These are phyloP conservation scores for Candida nanaspora DNA, from an alignment of 805 yeast species.

Conservation along the genomic window DNA sequence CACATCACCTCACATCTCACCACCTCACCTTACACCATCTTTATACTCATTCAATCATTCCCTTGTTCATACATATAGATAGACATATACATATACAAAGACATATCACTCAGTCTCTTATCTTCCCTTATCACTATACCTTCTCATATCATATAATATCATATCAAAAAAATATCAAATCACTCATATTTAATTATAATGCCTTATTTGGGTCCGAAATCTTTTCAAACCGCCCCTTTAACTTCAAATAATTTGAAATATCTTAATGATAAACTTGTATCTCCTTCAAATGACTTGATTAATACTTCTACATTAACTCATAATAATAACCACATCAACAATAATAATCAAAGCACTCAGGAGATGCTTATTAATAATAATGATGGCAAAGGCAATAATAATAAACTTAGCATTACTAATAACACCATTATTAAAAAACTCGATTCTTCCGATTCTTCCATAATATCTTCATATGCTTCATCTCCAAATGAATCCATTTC, in stretches of 20 bases:
- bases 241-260: conserved; percentile 24
- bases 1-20: no score
- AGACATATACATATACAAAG: not conserved
- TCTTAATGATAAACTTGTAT: conserved; percentile 15
- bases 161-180: not conserved
- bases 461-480: conserved; percentile 9
- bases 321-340: not conserved
- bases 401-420: not conserved
- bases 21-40: no score
- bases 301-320: not conserved
- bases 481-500: conserved; percentile 19
- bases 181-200: conserved; percentile 6
- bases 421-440: not conserved
- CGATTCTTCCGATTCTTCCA: conserved; percentile 3
- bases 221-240: conserved; percentile 28
- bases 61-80: no score
- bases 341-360: not conserved
- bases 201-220: conserved; percentile 29
- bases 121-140: no score
- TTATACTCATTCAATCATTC: no score
- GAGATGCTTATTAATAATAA: no score
- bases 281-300: not conserved
- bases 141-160: not conserved
- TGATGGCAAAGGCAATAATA: no score
- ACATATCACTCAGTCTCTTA: no score